Evolutionary conservation across 192 early-diverging fungal species (phyloP).

Genomic region (Rhizophagus clarus): DNA sequence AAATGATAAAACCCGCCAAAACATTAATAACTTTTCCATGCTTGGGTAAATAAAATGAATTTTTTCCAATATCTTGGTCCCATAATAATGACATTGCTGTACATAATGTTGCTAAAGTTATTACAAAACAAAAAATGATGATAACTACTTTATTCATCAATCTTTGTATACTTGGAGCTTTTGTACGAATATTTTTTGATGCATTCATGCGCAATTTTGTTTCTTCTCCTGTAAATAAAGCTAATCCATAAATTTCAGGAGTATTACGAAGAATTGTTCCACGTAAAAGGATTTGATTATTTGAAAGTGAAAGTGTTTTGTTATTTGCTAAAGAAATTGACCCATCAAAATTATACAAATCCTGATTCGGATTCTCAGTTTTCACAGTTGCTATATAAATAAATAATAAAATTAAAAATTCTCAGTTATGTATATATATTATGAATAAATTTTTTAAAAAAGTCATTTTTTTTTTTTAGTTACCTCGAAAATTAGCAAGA

Average conservation of each 20-base stretch:
- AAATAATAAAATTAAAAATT: neutral
- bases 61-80: constrained; percentile 34
- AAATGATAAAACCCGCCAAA: constrained; percentile 73
- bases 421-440: neutral
- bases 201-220: constrained; percentile 72
- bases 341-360: constrained; percentile 85
- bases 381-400: constrained; percentile 46
- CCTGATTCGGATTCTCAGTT: constrained; percentile 75
- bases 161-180: constrained; percentile 75
- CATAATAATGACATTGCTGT: constrained; percentile 55
- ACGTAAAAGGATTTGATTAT: constrained; percentile 81
- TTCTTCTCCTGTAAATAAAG: constrained; percentile 71
- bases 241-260: constrained; percentile 74
- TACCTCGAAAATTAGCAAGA: constrained; percentile 56
- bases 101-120: constrained; percentile 57
- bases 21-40: constrained; percentile 41
- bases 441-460: constrained; percentile 24
- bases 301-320: constrained; percentile 62
- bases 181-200: constrained; percentile 68
- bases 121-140: constrained; percentile 61
- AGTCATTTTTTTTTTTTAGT: neutral
- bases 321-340: constrained; percentile 61
- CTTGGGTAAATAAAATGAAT: constrained; percentile 57
- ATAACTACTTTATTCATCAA: constrained; percentile 81
- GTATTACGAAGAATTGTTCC: constrained; percentile 87